Percentiles rank a stretch among this genome's conserved stretches.
phyloP scores from a whole-genome alignment of 768 basidiomycete genomes.

The Hygrophorus pudorinus region DNA sequence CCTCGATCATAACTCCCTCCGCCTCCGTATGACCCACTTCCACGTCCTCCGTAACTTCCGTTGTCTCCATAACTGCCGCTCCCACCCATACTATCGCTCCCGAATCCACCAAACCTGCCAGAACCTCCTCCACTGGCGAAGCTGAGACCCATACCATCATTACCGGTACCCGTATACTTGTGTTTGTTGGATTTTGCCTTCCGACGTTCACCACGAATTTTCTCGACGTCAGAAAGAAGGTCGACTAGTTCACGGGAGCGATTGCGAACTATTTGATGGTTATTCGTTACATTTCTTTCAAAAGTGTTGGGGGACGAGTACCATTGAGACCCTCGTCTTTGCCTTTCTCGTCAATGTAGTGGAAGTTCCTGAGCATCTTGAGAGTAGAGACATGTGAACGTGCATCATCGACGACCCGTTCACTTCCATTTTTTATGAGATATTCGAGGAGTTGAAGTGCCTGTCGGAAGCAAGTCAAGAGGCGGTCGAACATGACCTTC shows the following conservation, averaged over 20 bases:
- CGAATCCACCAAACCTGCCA: constrained; percentile 37
- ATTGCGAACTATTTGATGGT: constrained; percentile 68
- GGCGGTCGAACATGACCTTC: neutral
- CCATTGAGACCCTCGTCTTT: constrained; percentile 98
- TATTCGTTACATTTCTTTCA: neutral
- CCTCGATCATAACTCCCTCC: constrained; percentile 18
- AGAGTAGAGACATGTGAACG: constrained; percentile 89
- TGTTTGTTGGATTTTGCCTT: constrained; percentile 86
- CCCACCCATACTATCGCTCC: constrained; percentile 24
- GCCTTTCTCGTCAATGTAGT: constrained; percentile 97
- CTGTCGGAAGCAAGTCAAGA: constrained; percentile 25
- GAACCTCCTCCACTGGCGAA: constrained; percentile 44
- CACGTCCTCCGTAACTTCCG: too few species aligned
- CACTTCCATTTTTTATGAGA: constrained; percentile 92
- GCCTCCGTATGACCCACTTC: constrained; percentile 13
- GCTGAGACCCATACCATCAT: constrained; percentile 54
- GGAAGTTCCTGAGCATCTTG: constrained; percentile 96
- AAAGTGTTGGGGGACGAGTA: constrained; percentile 19
- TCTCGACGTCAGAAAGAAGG: constrained; percentile 83
- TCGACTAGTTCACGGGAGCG: constrained; percentile 90
- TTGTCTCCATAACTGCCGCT: constrained; percentile 29
- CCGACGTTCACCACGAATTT: constrained; percentile 78
- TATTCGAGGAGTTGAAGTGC: constrained; percentile 92
- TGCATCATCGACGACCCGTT: constrained; percentile 96
- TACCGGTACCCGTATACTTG: constrained; percentile 86